A percentile compares a stretch with the other conserved stretches of the same genome.
These are phyloP conservation scores for Didymella pinodella DNA, from an alignment of 2,329 filamentous ascomycete genomes.

Conservation along the genomic window DNA sequence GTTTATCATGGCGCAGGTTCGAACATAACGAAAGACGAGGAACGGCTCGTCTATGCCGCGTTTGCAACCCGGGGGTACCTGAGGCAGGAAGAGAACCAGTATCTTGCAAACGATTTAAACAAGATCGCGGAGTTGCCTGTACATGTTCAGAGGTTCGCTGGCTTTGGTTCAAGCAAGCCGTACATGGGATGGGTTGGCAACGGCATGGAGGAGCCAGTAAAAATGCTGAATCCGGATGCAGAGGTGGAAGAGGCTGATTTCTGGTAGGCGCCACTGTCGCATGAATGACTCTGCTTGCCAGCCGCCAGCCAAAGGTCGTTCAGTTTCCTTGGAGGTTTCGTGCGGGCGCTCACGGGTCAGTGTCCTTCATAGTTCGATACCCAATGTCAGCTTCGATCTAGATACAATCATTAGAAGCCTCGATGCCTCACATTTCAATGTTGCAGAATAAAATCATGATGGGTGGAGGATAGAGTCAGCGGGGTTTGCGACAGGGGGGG, in stretches of 20 bases:
- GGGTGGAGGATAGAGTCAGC: not conserved
- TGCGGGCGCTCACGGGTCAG: not conserved
- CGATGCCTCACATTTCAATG: not conserved
- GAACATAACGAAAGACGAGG: slow-evolving; percentile 45
- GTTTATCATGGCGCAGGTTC: slow-evolving; percentile 48
- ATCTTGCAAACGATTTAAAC: slow-evolving; percentile 36
- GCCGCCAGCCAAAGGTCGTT: not conserved
- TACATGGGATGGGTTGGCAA: slow-evolving; percentile 28
- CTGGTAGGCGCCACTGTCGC: not conserved
- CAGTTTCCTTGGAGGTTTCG: not conserved
- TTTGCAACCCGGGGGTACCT: slow-evolving; percentile 49
- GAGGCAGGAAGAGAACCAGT: slow-evolving; percentile 54
- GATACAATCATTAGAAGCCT: not conserved
- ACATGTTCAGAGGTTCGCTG: slow-evolving; percentile 25
- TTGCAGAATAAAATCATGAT: not conserved
- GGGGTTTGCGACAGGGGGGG: slow-evolving; percentile 12
- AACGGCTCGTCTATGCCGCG: slow-evolving; percentile 44
- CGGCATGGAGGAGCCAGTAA: slow-evolving; percentile 27
- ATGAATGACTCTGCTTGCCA: not conserved
- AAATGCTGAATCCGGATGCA: slow-evolving; percentile 18
- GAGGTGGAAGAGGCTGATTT: not conserved
- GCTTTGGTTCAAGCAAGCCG: slow-evolving; percentile 31
- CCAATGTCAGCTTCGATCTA: not conserved
- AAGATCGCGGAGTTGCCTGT: slow-evolving; percentile 30
- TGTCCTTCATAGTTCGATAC: not conserved